Base-by-base conservation (phyloP, 345 rosid species). In the Pistacia vera region DNA sequence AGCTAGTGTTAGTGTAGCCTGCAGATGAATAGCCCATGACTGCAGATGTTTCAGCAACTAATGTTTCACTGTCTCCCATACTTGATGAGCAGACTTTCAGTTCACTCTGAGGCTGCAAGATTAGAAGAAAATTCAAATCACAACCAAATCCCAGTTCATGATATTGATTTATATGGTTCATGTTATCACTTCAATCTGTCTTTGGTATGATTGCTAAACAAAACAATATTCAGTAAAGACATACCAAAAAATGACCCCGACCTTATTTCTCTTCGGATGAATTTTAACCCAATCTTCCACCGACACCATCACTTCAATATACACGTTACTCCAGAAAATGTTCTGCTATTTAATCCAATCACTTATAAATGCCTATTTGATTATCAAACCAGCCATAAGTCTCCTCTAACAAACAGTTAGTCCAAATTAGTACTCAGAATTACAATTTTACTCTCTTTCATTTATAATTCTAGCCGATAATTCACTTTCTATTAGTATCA, bases 51-150 rank as follows among this genome's bases (percentile, higher is more conserved):
- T 80, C 88, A 5, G 94, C 68, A 80, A 85, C 89, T 66, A 85
- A 80, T 52, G 88, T 79, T 70, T 93, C 91, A 62, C 90, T 84
- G 63, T 93, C 96, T 75, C 89, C 97, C 97, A 91, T 91, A 72
- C 51, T 71, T 8, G 36, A 71, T 28, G 20, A 70, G 62, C 61
- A 57, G 72, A 33, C 49, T 76, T 63, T 25, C 60, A 54, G 66
- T 65, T 55, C 48, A 75, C 35, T 6, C 51, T 41, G 12, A 66
- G 83, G 59, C 88, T 83, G 85, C 84, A 85, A 44, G 57, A 60
- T 73, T 80, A 16, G 73, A 46, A 60, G n/a, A 51, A 22, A 25
- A 63, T 5, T 35, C 48, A 5, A 6, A 48, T 51, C 59, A 63
- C 60, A 73, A 73, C 10, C 51, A 13, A 52, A 18, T 11, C 30